Percentiles rank a stretch among this genome's conserved stretches.
Conservation (phyloP, 78 protist genomes). For the Acrasis kona region DNA sequence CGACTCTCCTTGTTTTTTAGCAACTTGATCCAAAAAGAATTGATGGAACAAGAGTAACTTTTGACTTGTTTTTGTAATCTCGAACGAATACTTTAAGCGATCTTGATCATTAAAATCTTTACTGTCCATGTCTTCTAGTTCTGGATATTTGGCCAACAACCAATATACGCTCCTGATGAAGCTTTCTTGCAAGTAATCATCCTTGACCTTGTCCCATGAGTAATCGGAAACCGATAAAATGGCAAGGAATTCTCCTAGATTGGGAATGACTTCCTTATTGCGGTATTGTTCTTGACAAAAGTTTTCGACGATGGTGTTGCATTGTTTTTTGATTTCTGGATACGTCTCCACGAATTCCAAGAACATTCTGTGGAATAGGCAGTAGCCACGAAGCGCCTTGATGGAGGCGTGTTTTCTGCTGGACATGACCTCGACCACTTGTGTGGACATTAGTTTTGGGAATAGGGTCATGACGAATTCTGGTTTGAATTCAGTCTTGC, state of each 20-base stretch:
- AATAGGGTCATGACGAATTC: background rate
- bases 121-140: background rate
- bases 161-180: slow-evolving; percentile 13
- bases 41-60: background rate
- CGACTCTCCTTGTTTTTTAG: background rate
- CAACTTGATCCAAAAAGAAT: background rate
- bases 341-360: background rate
- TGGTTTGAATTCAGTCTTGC: slow-evolving; percentile 3
- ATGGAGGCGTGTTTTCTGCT: background rate
- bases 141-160: slow-evolving; percentile 10
- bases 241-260: slow-evolving; percentile 3
- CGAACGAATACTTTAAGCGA: background rate
- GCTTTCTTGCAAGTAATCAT: slow-evolving; percentile 11
- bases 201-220: slow-evolving; percentile 19
- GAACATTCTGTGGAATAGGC: slow-evolving; percentile 8
- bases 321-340: slow-evolving; percentile 9
- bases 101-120: background rate
- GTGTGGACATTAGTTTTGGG: slow-evolving; percentile 11
- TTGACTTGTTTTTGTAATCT: background rate
- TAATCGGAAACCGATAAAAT: background rate
- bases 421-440: slow-evolving; percentile 5
- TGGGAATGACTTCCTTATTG: slow-evolving; percentile 9
- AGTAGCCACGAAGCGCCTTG: slow-evolving; percentile 10
- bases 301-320: background rate
- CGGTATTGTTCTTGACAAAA: background rate